Evolutionary conservation across 768 basidiomycete species (phyloP).

Genomic region (Tricholoma flavovirens): DNA sequence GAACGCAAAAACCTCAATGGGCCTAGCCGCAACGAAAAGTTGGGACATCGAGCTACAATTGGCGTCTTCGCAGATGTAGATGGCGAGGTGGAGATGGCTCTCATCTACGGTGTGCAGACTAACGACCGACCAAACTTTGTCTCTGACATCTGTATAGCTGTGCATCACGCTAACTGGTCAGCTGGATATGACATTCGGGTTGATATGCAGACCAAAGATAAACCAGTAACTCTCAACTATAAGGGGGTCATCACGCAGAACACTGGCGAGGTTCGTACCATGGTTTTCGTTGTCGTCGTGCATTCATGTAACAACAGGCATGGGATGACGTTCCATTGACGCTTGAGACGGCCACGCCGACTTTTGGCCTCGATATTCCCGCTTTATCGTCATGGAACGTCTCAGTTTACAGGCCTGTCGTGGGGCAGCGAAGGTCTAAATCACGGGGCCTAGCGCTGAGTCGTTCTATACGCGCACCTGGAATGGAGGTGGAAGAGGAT

Average conservation of each 20-base stretch:
- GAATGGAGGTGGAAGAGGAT: not conserved
- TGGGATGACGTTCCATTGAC: slow-evolving; percentile 35
- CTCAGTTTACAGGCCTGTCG: slow-evolving; percentile 1
- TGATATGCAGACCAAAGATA: slow-evolving; percentile 28
- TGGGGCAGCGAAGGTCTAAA: too few relatives aligned
- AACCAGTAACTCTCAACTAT: slow-evolving; percentile 29
- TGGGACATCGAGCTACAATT: slow-evolving; percentile 15
- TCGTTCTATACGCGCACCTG: too few relatives aligned
- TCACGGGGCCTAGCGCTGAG: too few relatives aligned
- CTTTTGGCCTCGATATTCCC: slow-evolving; percentile 30
- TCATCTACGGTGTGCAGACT: slow-evolving; percentile 25
- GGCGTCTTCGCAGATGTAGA: slow-evolving; percentile 22
- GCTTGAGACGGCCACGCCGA: slow-evolving; percentile 34
- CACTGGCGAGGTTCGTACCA: slow-evolving; percentile 31
- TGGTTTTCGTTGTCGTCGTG: not conserved
- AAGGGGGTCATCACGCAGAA: slow-evolving; percentile 33
- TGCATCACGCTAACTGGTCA: slow-evolving; percentile 16
- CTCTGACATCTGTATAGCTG: slow-evolving; percentile 10
- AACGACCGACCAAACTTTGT: not conserved
- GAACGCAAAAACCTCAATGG: slow-evolving; percentile 13
- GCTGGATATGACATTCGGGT: slow-evolving; percentile 36
- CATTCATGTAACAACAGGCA: slow-evolving; percentile 15
- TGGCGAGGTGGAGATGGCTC: slow-evolving; percentile 23
- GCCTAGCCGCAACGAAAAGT: slow-evolving; percentile 10
- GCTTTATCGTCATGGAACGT: slow-evolving; percentile 26